phyloP scores from a whole-genome alignment of 768 basidiomycete genomes.

The Leccinum disarticulatum region DNA sequence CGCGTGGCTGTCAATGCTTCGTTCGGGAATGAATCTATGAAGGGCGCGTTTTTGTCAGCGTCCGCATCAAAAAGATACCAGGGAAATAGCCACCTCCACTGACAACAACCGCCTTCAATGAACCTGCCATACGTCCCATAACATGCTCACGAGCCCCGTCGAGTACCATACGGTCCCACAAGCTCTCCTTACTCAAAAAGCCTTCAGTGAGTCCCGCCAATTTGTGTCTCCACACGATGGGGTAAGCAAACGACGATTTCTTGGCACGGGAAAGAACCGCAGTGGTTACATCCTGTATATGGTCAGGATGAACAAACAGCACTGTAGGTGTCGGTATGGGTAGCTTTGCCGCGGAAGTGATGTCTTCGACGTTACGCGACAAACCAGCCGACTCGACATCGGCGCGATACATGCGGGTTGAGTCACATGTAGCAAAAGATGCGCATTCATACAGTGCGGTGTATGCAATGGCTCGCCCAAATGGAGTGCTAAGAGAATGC shows the following conservation, averaged over 20 bases:
- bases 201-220: conserved; percentile 66
- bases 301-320: conserved; percentile 67
- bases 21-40: conserved; percentile 49
- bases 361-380: conserved; percentile 44
- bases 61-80: not conserved
- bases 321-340: conserved; percentile 76
- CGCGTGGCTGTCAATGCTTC: conserved; percentile 60
- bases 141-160: conserved; percentile 60
- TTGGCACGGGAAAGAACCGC: conserved; percentile 56
- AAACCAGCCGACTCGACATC: conserved; percentile 4
- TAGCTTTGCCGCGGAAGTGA: conserved; percentile 46
- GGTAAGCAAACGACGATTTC: conserved; percentile 52
- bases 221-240: conserved; percentile 80
- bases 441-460: conserved; percentile 75
- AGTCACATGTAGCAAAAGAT: conserved; percentile 65
- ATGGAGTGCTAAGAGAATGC: conserved; percentile 70
- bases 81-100: conserved; percentile 57
- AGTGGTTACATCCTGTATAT: conserved; percentile 54
- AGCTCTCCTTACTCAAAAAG: conserved; percentile 69
- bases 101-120: conserved; percentile 67
- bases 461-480: conserved; percentile 78
- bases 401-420: conserved; percentile 49
- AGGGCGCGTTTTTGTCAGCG: not conserved
- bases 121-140: conserved; percentile 58
- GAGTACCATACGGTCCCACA: conserved; percentile 85